A percentile compares a stretch with the other conserved stretches of the same genome.
phyloP scores from a whole-genome alignment of 495 filamentous ascomycete species.

The Neurospora intermedia region DNA sequence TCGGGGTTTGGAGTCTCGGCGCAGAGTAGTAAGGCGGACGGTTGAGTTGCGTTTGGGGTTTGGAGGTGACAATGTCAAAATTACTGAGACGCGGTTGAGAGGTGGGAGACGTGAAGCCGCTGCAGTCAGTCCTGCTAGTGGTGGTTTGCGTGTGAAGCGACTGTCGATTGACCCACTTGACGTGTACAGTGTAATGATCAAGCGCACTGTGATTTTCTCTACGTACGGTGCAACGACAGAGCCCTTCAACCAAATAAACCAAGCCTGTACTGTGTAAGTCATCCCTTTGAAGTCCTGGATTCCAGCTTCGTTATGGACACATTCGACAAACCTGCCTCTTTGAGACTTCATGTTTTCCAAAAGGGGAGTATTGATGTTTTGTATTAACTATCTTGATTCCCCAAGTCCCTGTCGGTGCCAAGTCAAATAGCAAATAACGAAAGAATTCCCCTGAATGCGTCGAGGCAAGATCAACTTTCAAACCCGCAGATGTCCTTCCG shows the following conservation, averaged over 20 bases:
- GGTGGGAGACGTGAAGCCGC: not conserved
- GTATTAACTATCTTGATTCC: not conserved
- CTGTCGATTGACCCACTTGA: not conserved
- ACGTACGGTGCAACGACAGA: no score
- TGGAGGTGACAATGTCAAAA: not conserved
- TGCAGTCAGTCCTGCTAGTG: not conserved
- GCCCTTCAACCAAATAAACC: no score
- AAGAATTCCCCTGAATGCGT: not conserved
- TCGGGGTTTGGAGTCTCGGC: not conserved
- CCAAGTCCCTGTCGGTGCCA: not conserved
- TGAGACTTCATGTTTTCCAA: not conserved
- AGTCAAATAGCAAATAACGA: not conserved
- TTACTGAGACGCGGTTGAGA: not conserved
- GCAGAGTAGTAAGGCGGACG: not conserved
- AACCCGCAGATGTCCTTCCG: not conserved
- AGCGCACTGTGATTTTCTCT: not conserved
- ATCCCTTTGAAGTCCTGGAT: not conserved
- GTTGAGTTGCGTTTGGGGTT: not conserved
- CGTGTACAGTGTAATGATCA: not conserved
- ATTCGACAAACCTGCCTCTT: not conserved
- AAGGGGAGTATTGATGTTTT: not conserved
- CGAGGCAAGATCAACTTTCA: not conserved
- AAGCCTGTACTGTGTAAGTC: no score
- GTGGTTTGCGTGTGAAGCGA: not conserved
- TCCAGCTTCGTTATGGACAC: not conserved